These are phyloP conservation scores for Hypholoma fasciculare DNA, from an alignment of 768 basidiomycete species.

Conservation along the genomic window DNA sequence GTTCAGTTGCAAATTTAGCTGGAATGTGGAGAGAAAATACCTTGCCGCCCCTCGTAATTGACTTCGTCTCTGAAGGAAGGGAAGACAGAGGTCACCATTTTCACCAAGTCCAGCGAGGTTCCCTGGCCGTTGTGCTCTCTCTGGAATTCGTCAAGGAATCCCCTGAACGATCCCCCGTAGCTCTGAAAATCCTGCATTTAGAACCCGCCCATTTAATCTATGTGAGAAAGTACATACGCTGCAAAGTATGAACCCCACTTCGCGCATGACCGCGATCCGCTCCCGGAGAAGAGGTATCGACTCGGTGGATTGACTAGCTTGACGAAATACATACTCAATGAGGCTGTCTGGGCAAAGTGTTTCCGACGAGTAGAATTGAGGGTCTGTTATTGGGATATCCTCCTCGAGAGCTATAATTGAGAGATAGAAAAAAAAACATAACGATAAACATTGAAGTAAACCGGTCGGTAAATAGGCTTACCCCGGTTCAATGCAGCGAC, in stretches of 20 bases:
- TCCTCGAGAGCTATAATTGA: slow-evolving; percentile 61
- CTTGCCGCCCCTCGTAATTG: slow-evolving; percentile 53
- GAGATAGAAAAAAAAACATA: neutral
- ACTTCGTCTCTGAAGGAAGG: slow-evolving; percentile 77
- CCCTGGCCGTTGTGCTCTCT: slow-evolving; percentile 50
- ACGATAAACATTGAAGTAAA: slow-evolving; percentile 1
- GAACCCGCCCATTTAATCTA: neutral
- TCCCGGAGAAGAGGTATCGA: slow-evolving; percentile 68
- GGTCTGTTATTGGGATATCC: slow-evolving; percentile 79
- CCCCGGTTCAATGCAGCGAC: slow-evolving; percentile 85
- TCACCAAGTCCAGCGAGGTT: slow-evolving; percentile 72
- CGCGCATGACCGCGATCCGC: slow-evolving; percentile 74
- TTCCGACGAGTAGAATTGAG: slow-evolving; percentile 75
- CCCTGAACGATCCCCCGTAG: slow-evolving; percentile 71
- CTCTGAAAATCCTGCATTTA: slow-evolving; percentile 35
- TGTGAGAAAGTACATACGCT: slow-evolving; percentile 43
- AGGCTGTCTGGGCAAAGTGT: slow-evolving; percentile 68
- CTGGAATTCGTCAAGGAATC: slow-evolving; percentile 65
- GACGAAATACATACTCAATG: slow-evolving; percentile 69
- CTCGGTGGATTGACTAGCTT: slow-evolving; percentile 57
- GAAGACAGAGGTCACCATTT: slow-evolving; percentile 68
- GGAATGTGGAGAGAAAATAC: slow-evolving; percentile 33
- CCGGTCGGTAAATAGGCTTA: slow-evolving; percentile 26
- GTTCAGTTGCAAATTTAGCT: neutral
- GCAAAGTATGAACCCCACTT: slow-evolving; percentile 73